Evolutionary conservation across 495 filamentous ascomycete species (phyloP), one percentile per base, ranked within the genome.

Genomic region (Lophiotrema nucula): DNA sequence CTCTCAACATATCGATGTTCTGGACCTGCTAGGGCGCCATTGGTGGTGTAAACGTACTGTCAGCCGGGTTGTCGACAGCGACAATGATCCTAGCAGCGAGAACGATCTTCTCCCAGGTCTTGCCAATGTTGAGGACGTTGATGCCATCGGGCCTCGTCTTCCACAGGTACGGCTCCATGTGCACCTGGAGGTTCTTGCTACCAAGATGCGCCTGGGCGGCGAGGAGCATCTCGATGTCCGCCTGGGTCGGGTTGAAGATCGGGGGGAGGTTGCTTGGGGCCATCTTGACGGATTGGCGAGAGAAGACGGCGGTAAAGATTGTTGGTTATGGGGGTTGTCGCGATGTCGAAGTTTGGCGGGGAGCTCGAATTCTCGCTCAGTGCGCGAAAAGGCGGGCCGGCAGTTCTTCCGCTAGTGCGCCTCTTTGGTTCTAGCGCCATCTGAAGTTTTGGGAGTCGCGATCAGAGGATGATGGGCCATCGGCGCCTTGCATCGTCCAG

Each of bases 31-130:
- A 8, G 31, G 15, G 31, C 31, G 8, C 31, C 31, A 15, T 35
- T 35, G 31, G 31, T 8, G 39, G 6, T 12, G 39, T 6, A 43
- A 21, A 61, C 60, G 31, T 63, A 63, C 60, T 88, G 76, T 98
- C 93, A 73, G 92, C 89, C 65, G 93, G 95, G 88, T 98, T 98
- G 84, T 97, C 93, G 67, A 98, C 88, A 74, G 93, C 89, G 68
- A 86, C 93, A 78, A 98, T 96, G 81, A 97, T 96, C 75, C 93
- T 89, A 74, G 93, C 93, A 68, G 93, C 93, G 59, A 98, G 83
- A 69, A 96, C 88, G 72, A 98, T 92, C 85, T 98, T 98, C 83
- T 98, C 95, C 93, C 93, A 97, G 78, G 93, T 98, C 89, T 98
- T 98, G 82, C 92, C 90, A 77, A 98, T 89, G 84, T 98, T 97